Conservation (phyloP, 2,329 filamentous ascomycete genomes). For the Tolypocladium album region DNA sequence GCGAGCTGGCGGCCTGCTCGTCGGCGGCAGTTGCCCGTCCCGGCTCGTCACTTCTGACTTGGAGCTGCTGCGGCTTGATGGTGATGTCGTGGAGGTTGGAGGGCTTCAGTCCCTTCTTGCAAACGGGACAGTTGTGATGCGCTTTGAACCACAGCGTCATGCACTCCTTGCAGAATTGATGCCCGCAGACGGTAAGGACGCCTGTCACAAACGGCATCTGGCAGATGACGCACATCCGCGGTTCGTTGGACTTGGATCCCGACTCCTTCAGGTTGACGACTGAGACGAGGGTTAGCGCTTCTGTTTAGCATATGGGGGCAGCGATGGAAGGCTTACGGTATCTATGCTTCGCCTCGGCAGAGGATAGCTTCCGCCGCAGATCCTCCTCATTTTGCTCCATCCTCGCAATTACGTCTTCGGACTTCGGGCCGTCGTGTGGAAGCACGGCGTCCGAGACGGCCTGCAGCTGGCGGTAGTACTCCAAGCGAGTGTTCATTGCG, state of each 20-base stretch:
- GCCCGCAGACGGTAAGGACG: conserved; percentile 76
- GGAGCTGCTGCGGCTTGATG: conserved; percentile 65
- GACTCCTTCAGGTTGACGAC: conserved; percentile 43
- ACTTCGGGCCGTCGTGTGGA: conserved; percentile 54
- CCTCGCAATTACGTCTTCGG: conserved; percentile 34
- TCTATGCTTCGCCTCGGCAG: conserved; percentile 60
- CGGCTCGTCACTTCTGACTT: conserved; percentile 37
- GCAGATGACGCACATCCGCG: conserved; percentile 78
- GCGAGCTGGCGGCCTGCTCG: conserved; percentile 2
- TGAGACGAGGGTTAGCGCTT: conserved; percentile 11
- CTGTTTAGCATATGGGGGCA: neutral
- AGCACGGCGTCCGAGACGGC: conserved; percentile 80
- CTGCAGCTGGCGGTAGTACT: conserved; percentile 87
- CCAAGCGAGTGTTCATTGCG: conserved; percentile 75
- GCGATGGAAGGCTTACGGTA: conserved; percentile 43
- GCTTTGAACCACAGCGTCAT: conserved; percentile 67
- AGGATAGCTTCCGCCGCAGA: conserved; percentile 47
- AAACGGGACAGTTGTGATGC: conserved; percentile 72
- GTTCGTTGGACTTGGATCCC: conserved; percentile 52
- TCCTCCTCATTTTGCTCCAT: conserved; percentile 23
- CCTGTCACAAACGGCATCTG: conserved; percentile 66
- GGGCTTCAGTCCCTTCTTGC: conserved; percentile 57
- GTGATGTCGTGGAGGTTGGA: conserved; percentile 77
- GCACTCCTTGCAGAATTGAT: conserved; percentile 86
- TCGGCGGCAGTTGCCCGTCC: conserved; percentile 1